These are phyloP conservation scores for Abrus precatorius DNA, from an alignment of 306 rosid genomes.

Conservation along the genomic window DNA sequence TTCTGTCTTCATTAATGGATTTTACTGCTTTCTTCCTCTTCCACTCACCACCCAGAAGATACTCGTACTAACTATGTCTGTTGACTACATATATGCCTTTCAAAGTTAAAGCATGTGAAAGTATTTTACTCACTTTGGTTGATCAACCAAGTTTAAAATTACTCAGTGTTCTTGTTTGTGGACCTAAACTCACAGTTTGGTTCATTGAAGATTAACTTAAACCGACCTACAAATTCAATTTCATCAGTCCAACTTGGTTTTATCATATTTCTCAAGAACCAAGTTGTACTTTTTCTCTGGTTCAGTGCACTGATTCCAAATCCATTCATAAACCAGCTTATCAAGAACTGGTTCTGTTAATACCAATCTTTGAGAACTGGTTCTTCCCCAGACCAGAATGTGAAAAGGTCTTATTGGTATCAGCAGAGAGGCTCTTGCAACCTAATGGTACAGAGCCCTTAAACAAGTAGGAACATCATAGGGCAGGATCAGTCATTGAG, in stretches of 20 bases:
- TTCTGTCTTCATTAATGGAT: too few species aligned
- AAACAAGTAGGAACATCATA: background rate
- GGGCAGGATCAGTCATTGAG: background rate
- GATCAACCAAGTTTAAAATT: background rate
- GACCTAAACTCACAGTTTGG: background rate
- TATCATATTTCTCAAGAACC: background rate
- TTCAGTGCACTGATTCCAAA: background rate
- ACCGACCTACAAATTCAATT: background rate
- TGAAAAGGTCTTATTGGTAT: background rate
- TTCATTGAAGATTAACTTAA: background rate
- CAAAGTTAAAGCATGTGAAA: background rate
- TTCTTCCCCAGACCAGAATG: background rate
- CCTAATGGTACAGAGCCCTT: background rate
- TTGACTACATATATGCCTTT: background rate
- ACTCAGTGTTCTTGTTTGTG: constrained; percentile 9
- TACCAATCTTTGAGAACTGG: background rate
- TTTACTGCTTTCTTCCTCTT: background rate
- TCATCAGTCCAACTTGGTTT: background rate
- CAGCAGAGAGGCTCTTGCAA: background rate
- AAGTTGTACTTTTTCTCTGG: background rate
- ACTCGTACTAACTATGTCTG: background rate
- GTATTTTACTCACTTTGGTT: background rate
- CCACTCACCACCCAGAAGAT: background rate
- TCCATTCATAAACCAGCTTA: background rate
- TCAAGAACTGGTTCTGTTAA: background rate